Conservation (phyloP, 75 land plant species). For the Selaginella tamariscina region DNA sequence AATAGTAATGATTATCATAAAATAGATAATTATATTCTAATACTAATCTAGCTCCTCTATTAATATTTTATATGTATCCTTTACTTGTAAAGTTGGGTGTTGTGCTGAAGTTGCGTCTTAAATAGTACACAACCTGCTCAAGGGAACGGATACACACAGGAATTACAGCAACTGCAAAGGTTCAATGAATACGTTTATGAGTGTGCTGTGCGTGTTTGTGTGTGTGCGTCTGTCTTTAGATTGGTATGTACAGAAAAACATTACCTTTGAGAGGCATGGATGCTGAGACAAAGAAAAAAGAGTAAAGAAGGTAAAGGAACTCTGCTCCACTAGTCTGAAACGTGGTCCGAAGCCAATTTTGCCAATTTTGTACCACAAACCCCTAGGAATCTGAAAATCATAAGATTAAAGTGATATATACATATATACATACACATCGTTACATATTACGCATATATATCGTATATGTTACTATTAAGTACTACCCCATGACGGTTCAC, state of each 20-base stretch:
- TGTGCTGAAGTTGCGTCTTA: constrained; percentile 64
- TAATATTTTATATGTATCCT: too few relatives aligned
- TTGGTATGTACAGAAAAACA: not conserved
- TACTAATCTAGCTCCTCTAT: too few relatives aligned
- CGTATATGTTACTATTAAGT: not conserved
- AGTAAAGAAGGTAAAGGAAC: constrained; percentile 63
- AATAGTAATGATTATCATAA: not conserved
- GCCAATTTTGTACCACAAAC: constrained; percentile 76
- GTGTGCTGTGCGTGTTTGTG: too few relatives aligned
- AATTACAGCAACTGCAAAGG: constrained; percentile 62
- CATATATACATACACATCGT: not conserved
- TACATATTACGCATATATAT: too few relatives aligned
- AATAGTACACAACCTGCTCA: constrained; percentile 60
- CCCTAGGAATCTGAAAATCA: constrained; percentile 58
- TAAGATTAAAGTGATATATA: not conserved
- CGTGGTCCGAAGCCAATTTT: constrained; percentile 70
- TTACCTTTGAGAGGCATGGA: constrained; percentile 29
- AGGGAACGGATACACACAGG: constrained; percentile 60
- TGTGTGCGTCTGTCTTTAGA: too few relatives aligned
- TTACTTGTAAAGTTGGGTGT: constrained; percentile 68
- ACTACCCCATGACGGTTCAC: constrained; percentile 9
- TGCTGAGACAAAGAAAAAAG: constrained; percentile 55
- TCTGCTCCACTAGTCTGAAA: constrained; percentile 46
- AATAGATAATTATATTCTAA: not conserved
- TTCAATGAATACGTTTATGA: too few relatives aligned